Base-by-base conservation (phyloP, 495 filamentous ascomycete species). In the Monascus purpureus region DNA sequence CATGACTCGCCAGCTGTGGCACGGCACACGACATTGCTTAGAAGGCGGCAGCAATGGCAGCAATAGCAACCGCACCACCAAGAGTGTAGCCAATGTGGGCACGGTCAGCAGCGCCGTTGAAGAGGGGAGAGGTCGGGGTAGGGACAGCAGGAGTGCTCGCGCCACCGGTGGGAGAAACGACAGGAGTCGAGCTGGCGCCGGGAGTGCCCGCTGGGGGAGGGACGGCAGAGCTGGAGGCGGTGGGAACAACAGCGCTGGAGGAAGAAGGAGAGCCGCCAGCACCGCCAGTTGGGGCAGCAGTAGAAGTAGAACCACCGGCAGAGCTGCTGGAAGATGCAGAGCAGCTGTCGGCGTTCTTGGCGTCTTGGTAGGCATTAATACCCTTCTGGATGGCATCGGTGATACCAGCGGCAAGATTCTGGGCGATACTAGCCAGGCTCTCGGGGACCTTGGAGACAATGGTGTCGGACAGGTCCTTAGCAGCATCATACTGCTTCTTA, bases 371-470 rank as follows among this genome's bases (percentile, higher is more conserved):
- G 33, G 36, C 39, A 24, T 45, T 38, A 25, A 54, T 20, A 32
- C 50, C 50, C 28, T 38, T 43, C 31, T 52, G 43, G 31, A 64
- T 46, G 29, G 51, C 46, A 17, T 42, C 35, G 31, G 52, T 52
- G 46, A 61, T 51, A 24, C 45, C 39, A 13, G 44, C 31, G 22
- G 59, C 41, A 28, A 56, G 47, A 13, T 38, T 22, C 28, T 30
- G 17, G 15, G 54, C 61, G 23, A 49, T 35, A 8, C 30, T 38
- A 18, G 39, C 32, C 3, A 45, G 43, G 9, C 31, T 40, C 19
- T 37, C 13, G 23, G 61, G 57, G 4, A 65, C 47, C 49, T 54
- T 53, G 24, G 34, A 27, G 33, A 49, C 46, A 30, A 60, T 37
- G 22, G 46, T 43, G 12, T 45, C 41, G 13, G 59, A 45, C 13